These are phyloP conservation scores for Phytopythium chamaehyphon DNA, from an alignment of 352 stramenopile genomes.

Conservation along the genomic window DNA sequence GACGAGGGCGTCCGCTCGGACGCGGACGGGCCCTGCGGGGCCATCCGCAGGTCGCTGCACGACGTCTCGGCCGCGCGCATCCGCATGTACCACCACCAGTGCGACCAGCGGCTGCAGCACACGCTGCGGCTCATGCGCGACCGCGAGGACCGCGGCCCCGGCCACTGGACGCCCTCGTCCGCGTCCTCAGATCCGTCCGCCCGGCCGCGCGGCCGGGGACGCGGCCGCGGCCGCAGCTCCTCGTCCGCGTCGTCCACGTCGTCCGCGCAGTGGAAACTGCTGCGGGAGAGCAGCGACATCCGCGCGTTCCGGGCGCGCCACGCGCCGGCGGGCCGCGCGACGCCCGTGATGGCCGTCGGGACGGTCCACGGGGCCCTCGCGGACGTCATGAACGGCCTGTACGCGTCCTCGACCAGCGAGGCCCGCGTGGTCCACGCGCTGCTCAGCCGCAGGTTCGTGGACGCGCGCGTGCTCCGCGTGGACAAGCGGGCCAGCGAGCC, in stretches of 20 bases:
- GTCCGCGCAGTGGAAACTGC: conserved; percentile 58
- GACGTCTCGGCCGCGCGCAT: conserved; percentile 39
- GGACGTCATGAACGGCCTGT: conserved; percentile 77
- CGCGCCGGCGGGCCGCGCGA: conserved; percentile 5
- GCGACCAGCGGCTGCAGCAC: conserved; percentile 34
- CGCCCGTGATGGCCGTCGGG: conserved; percentile 51
- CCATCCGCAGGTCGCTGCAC: conserved; percentile 16
- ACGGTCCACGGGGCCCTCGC: conserved; percentile 55
- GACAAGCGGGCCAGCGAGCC: conserved; percentile 54
- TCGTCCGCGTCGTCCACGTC: neutral
- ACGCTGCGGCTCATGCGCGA: conserved; percentile 43
- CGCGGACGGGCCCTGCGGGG: conserved; percentile 2
- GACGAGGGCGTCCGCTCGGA: neutral
- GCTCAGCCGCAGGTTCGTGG: conserved; percentile 47
- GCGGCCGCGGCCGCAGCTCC: neutral
- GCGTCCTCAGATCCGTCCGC: neutral
- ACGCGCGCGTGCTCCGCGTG: conserved; percentile 62
- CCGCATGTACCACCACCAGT: conserved; percentile 45
- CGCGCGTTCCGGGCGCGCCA: conserved; percentile 48
- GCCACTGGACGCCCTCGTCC: conserved; percentile 14
- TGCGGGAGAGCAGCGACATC: conserved; percentile 58
- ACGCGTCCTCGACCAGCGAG: conserved; percentile 70
- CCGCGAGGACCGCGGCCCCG: conserved; percentile 39
- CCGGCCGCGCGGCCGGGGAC: neutral
- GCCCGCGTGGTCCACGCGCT: conserved; percentile 57